Conservation (phyloP, 169 alveolate species). For the Plasmodium fragile region DNA sequence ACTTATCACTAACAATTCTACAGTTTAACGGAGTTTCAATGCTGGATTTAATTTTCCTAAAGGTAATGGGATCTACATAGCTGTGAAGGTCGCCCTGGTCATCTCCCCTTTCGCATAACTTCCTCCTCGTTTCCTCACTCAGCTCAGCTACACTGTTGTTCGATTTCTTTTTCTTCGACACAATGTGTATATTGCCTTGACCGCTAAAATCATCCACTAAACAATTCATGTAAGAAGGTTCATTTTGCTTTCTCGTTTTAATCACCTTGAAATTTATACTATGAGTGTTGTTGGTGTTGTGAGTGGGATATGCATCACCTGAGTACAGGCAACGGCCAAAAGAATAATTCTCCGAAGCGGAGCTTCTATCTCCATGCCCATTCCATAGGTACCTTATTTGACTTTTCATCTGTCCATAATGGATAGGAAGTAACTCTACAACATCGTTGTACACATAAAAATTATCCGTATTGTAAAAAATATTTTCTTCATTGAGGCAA, state of each 20-base stretch:
- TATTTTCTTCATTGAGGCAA: conserved; percentile 51
- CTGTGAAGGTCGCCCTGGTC: conserved; percentile 1
- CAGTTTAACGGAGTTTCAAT: conserved; percentile 72
- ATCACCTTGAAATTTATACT: conserved; percentile 38
- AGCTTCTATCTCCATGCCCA: not conserved
- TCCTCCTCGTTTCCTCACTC: conserved; percentile 6
- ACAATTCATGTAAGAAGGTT: not conserved
- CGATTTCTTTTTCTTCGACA: conserved; percentile 30
- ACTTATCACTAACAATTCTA: conserved; percentile 51
- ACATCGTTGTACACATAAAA: conserved; percentile 75
- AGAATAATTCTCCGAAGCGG: not conserved
- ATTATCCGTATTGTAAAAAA: conserved; percentile 49
- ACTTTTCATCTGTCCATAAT: conserved; percentile 17
- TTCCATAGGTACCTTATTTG: conserved; percentile 58
- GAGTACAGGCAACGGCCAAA: not conserved
- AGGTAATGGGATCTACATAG: conserved; percentile 51
- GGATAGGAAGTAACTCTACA: conserved; percentile 15
- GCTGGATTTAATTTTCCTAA: conserved; percentile 57
- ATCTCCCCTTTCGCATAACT: not conserved
- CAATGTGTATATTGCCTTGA: not conserved
- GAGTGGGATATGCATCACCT: not conserved
- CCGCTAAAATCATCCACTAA: conserved; percentile 16
- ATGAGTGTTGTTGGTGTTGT: not conserved
- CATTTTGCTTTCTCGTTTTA: conserved; percentile 48
- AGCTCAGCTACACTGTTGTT: not conserved